Base-by-base conservation (phyloP, 139 green algal species). In the Protoeuglena noctilucae region DNA sequence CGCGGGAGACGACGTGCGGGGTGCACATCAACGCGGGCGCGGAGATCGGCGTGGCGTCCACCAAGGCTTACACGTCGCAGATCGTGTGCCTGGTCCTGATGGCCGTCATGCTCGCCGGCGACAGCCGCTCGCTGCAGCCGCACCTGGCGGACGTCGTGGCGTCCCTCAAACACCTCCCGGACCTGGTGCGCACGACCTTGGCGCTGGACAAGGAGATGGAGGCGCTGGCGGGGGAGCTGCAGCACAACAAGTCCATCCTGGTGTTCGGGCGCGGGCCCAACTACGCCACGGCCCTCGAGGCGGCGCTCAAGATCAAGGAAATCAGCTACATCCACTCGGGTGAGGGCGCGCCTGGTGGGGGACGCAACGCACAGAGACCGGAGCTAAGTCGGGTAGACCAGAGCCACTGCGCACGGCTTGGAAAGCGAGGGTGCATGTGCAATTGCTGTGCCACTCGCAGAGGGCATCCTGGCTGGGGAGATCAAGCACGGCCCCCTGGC, bases 401-500 rank as follows among this genome's bases (percentile, higher is more conserved):
- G n/a, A n/a, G n/a, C n/a, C n/a, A n/a, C n/a, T n/a, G n/a, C n/a
- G n/a, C n/a, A n/a, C n/a, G n/a, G n/a, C n/a, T n/a, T n/a, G n/a
- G n/a, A n/a, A n/a, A n/a, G n/a, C n/a, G n/a, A n/a, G n/a, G n/a
- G n/a, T n/a, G n/a, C n/a, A n/a, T n/a, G n/a, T n/a, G n/a, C n/a
- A n/a, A n/a, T n/a, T n/a, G n/a, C n/a, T n/a, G n/a, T n/a, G n/a
- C n/a, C n/a, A n/a, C n/a, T n/a, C n/a, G n/a, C n/a, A n/a, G 34
- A 98, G 63, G 90, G 89, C 60, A 94, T 98, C 58, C 71, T 95
- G 45, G 86, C 90, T n/a, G 90, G 90, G 0, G 90, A 98, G 74
- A 93, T 98, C 80, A 98, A 98, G 80, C 90, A 98, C 67, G 89
- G 90, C 0, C 87, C 89, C 1, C 75, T 98, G 45, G 90, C 90